phyloP scores from a whole-genome alignment of 441 rosid species.

The Euphorbia celastroides region DNA sequence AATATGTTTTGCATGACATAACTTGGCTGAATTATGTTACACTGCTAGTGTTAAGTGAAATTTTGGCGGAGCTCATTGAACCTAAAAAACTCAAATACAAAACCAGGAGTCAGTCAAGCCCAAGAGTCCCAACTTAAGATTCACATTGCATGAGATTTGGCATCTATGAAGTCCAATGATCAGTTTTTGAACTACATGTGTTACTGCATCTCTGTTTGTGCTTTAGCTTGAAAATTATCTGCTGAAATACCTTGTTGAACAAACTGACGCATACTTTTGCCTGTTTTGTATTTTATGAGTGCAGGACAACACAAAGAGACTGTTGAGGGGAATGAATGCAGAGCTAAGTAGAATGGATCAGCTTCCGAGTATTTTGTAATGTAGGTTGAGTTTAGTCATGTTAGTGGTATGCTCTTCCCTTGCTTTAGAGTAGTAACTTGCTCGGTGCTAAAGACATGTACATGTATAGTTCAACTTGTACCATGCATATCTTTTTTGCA shows the following conservation, averaged over 20 bases:
- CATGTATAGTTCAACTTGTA: slow-evolving; percentile 47
- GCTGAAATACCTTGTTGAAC: neutral
- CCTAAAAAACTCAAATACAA: no score
- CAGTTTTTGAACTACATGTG: neutral
- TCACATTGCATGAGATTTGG: neutral
- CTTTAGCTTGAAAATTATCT: neutral
- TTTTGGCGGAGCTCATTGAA: no score
- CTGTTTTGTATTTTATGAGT: slow-evolving; percentile 13
- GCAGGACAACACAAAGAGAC: slow-evolving; percentile 78
- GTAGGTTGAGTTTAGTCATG: slow-evolving; percentile 26
- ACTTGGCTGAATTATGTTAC: neutral
- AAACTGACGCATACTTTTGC: neutral
- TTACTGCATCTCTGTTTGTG: neutral
- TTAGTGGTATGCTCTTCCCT: slow-evolving; percentile 27
- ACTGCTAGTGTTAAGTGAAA: neutral
- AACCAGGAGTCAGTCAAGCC: neutral
- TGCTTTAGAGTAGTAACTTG: slow-evolving; percentile 22
- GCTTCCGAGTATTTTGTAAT: slow-evolving; percentile 38
- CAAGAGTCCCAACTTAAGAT: neutral
- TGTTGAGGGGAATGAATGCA: slow-evolving; percentile 66
- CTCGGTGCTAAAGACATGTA: slow-evolving; percentile 31
- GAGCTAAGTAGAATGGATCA: slow-evolving; percentile 40
- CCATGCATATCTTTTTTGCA: slow-evolving; percentile 30
- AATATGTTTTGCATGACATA: neutral
- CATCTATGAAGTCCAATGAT: no score